Evolutionary conservation across 2,329 filamentous ascomycete species (phyloP).

Genomic region (Ophiocordyceps camponoti-leonardi): DNA sequence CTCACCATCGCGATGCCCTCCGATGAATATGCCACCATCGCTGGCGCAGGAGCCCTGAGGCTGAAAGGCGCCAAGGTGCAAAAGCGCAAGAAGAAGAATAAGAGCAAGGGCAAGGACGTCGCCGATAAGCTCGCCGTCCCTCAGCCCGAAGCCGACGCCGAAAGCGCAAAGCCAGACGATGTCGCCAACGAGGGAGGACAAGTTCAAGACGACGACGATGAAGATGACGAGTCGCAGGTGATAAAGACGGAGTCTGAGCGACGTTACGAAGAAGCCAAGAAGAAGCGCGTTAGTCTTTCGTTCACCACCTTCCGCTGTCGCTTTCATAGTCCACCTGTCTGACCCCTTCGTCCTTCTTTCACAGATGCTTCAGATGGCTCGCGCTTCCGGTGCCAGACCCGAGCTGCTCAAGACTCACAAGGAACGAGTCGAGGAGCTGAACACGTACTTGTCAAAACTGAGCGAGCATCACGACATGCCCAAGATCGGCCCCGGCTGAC

Average conservation of each 20-base stretch:
- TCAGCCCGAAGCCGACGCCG: conserved; percentile 2
- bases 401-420: conserved; percentile 95
- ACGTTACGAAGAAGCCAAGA: conserved; percentile 62
- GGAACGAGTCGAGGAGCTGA: conserved; percentile 87
- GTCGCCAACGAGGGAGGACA: conserved; percentile 9
- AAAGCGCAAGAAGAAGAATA: conserved; percentile 30
- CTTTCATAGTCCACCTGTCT: background rate
- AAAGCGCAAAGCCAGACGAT: conserved; percentile 8
- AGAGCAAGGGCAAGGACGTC: conserved; percentile 27
- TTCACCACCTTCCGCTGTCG: too few relatives aligned
- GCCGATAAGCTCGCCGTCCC: conserved; percentile 21
- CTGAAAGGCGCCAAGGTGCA: conserved; percentile 61
- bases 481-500: conserved; percentile 43
- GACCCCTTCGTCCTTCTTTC: background rate
- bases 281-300: conserved; percentile 50
- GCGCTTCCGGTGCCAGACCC: conserved; percentile 35
- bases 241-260: conserved; percentile 73
- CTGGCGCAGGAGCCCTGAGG: conserved; percentile 57
- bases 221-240: conserved; percentile 11
- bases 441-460: conserved; percentile 77
- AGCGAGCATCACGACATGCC: conserved; percentile 98
- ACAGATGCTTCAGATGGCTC: conserved; percentile 71
- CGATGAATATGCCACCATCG: conserved; percentile 53
- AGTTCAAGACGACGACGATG: conserved; percentile 15
- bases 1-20: conserved; percentile 36